Conservation (phyloP, 2,329 filamentous ascomycete genomes). For the Aspergillus bombycis region DNA sequence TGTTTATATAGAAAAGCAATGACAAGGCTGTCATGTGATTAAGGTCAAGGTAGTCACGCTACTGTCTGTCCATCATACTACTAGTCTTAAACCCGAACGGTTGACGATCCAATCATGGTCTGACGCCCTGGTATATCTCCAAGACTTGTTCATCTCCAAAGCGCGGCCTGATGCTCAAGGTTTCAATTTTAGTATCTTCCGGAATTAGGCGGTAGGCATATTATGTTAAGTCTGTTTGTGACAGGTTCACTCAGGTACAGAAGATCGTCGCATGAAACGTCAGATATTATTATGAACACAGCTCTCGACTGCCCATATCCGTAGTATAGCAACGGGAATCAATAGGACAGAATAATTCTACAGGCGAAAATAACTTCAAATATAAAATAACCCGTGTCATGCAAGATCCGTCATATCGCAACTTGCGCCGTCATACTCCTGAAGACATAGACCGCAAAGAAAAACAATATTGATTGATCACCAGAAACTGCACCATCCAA, state of each 20-base stretch:
- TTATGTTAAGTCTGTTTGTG: background rate
- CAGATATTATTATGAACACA: slow-evolving; percentile 9
- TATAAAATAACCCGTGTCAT: slow-evolving; percentile 23
- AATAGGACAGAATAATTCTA: slow-evolving; percentile 13
- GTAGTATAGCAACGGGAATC: slow-evolving; percentile 10
- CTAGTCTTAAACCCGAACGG: too few relatives aligned
- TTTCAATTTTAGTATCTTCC: background rate
- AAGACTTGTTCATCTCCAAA: background rate
- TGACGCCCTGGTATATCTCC: too few relatives aligned
- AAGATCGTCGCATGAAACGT: background rate
- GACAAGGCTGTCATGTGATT: too few relatives aligned
- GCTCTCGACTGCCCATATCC: slow-evolving; percentile 3
- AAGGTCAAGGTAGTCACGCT: too few relatives aligned
- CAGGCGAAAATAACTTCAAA: slow-evolving; percentile 13
- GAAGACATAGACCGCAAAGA: slow-evolving; percentile 16
- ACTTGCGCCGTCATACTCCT: slow-evolving; percentile 31
- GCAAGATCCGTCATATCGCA: slow-evolving; percentile 30
- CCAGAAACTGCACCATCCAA: slow-evolving; percentile 99
- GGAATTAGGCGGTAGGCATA: background rate
- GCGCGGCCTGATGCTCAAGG: background rate
- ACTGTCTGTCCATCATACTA: too few relatives aligned
- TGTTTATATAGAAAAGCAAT: too few relatives aligned
- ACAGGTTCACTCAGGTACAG: background rate
- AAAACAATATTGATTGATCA: slow-evolving; percentile 44
- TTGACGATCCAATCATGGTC: too few relatives aligned